Base-by-base conservation (phyloP, 2,329 filamentous ascomycete genomes). In the Cordyceps cicadae region DNA sequence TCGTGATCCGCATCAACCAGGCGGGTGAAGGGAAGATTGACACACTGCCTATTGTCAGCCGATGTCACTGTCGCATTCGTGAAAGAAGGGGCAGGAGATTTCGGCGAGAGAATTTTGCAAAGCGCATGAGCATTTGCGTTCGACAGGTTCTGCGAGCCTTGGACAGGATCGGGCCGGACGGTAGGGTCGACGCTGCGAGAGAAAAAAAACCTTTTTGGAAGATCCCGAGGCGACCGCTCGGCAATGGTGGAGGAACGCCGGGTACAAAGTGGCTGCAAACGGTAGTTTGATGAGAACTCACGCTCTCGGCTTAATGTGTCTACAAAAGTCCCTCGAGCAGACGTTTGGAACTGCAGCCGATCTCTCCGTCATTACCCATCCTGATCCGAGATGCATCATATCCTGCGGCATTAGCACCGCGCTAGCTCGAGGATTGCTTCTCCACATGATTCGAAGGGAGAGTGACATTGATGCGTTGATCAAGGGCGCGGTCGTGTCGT, bases 221-320 rank as follows among this genome's bases (percentile, higher is more conserved):
- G 68, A 77, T 43, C 79, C 80, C 0, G 68, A 72, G 17, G 70
- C 59, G 0, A 72, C 69, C 5, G 77, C 80, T 2, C 70, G 73
- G 2, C 65, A 68, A 12, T 67, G 70, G 17, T 82, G 80, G 80
- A 66, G 72, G 17, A 71, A 71, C 3, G 69, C 70, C 1, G 70
- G 70, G 0, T 72, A 72, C 51, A 67, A 73, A 3, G 70, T 72
- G 4, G 80, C 80, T 0, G 77, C 80, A 0, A 83, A 83, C 58
- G 80, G 80, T 1, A 79, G 77, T 49, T 64, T 82, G 14, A 82
- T 82, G 80, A 67, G 80, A 9, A 82, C 79, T 9, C 79, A 82
- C 60, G 77, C 78, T 0, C 68, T 82, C 15, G 80, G 79, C 0
- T 65, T 81, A 6, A 76, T 52, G 62, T 78, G 77, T 49, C 59